Percentiles rank a stretch among this genome's conserved stretches.
phyloP scores from a whole-genome alignment of 1,284 basidiomycete genomes.

The Cerioporus squamosus region DNA sequence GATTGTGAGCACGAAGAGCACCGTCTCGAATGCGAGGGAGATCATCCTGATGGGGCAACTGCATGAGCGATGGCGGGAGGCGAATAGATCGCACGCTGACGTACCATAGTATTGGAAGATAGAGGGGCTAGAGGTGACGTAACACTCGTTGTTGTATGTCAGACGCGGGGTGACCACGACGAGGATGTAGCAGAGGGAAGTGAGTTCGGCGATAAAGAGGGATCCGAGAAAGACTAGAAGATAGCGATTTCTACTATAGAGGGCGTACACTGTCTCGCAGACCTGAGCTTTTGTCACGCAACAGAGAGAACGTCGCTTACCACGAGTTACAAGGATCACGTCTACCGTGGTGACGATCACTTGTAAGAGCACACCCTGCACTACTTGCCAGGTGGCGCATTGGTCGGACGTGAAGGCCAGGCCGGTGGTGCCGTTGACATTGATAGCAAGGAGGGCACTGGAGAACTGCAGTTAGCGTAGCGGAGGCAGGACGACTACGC shows the following conservation, averaged over 20 bases:
- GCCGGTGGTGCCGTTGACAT: conserved; percentile 29
- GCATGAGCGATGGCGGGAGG: background rate
- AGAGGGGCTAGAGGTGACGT: conserved; percentile 28
- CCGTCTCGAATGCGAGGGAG: conserved; percentile 30
- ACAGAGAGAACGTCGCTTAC: conserved; percentile 6
- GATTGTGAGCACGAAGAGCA: conserved; percentile 32
- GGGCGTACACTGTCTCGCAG: conserved; percentile 23
- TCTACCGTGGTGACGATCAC: conserved; percentile 31
- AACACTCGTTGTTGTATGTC: conserved; percentile 28
- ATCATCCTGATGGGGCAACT: conserved; percentile 22
- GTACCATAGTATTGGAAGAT: conserved; percentile 33
- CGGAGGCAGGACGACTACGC: too few species aligned
- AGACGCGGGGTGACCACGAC: conserved; percentile 26
- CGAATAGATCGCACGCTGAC: background rate
- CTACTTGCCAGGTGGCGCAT: conserved; percentile 29
- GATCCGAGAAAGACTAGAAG: conserved; percentile 18
- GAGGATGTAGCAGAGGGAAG: conserved; percentile 28
- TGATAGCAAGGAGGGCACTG: conserved; percentile 29
- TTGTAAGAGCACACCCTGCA: conserved; percentile 29
- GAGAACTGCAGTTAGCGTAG: too few species aligned
- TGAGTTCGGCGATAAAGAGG: conserved; percentile 26
- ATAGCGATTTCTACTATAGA: conserved; percentile 22
- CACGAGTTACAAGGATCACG: conserved; percentile 28
- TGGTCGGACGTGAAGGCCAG: conserved; percentile 21
- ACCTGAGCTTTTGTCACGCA: background rate